Percentiles rank a stretch among this genome's conserved stretches.
Evolutionary conservation across 1,139 yeast genomes (phyloP).

Genomic region (Zygosaccharomyces sapae): DNA sequence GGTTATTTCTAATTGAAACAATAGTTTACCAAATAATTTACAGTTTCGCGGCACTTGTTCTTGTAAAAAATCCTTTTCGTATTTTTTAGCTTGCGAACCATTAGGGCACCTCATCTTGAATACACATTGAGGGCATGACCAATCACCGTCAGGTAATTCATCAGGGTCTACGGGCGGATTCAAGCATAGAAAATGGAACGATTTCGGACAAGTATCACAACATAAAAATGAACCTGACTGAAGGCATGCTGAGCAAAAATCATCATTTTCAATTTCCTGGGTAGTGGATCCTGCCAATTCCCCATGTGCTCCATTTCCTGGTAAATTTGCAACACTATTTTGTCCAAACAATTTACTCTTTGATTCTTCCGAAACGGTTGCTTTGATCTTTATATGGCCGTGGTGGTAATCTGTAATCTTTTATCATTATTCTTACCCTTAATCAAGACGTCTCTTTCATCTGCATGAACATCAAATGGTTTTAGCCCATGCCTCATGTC

Average conservation of each 20-base stretch:
- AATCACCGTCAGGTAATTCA: conserved; percentile 78
- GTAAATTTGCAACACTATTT: conserved; percentile 22
- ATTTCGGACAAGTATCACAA: conserved; percentile 88
- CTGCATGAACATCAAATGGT: conserved; percentile 13
- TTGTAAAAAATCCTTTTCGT: conserved; percentile 24
- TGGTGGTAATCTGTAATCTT: conserved; percentile 10
- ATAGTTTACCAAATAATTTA: conserved; percentile 58
- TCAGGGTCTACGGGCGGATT: conserved; percentile 81
- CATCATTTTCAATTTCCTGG: conserved; percentile 58
- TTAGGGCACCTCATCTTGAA: conserved; percentile 36
- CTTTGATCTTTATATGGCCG: conserved; percentile 21
- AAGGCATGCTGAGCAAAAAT: conserved; percentile 83
- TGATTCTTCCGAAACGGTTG: conserved; percentile 25
- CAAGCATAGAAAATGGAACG: conserved; percentile 87
- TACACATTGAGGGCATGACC: conserved; percentile 80
- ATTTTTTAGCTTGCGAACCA: conserved; percentile 22
- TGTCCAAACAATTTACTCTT: conserved; percentile 30
- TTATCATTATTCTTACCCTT: conserved; percentile 9
- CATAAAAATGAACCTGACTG: conserved; percentile 85
- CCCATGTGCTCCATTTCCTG: conserved; percentile 11
- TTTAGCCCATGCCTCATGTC: conserved; percentile 20
- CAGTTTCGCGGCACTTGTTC: conserved; percentile 20
- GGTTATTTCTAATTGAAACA: conserved; percentile 52
- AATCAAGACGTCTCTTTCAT: conserved; percentile 11
- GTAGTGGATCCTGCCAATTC: conserved; percentile 17